Evolutionary conservation across 2,329 filamentous ascomycete species (phyloP).

Genomic region (Microsporum canis): DNA sequence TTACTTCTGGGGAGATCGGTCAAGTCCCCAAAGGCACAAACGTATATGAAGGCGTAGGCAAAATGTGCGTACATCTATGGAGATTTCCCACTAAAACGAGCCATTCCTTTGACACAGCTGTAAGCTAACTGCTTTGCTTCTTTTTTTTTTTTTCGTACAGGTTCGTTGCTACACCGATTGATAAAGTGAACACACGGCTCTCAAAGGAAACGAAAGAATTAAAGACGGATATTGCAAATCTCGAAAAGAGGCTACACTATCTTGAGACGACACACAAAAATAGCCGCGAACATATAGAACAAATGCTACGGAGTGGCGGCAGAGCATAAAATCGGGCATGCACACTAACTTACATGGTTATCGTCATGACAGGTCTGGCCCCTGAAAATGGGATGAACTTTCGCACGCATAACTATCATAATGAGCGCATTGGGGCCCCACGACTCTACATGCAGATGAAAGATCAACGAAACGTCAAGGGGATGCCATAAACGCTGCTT

Average conservation of each 20-base stretch:
- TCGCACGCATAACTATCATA: background rate
- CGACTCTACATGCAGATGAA: too few species aligned
- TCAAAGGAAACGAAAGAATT: slow-evolving; percentile 61
- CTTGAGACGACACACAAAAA: slow-evolving; percentile 94
- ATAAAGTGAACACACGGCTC: slow-evolving; percentile 64
- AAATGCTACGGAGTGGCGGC: slow-evolving; percentile 58
- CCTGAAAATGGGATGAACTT: background rate
- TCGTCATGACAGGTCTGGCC: background rate
- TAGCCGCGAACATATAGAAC: slow-evolving; percentile 79
- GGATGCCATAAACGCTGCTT: too few species aligned
- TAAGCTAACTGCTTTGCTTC: background rate
- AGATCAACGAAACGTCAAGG: too few species aligned
- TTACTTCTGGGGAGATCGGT: slow-evolving; percentile 76
- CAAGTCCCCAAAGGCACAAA: slow-evolving; percentile 62
- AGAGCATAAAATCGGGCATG: slow-evolving; percentile 16
- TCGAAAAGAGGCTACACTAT: slow-evolving; percentile 84
- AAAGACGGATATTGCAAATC: slow-evolving; percentile 63
- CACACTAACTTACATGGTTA: slow-evolving; percentile 16
- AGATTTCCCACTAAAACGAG: background rate
- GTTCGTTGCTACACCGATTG: slow-evolving; percentile 72
- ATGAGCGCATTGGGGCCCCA: too few species aligned
- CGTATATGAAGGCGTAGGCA: slow-evolving; percentile 90
- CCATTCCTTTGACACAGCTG: background rate
- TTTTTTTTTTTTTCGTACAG: slow-evolving; percentile 36
- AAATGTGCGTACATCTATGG: slow-evolving; percentile 58